These are phyloP conservation scores for Lentinula detonsa DNA, from an alignment of 768 basidiomycete genomes.

Conservation along the genomic window DNA sequence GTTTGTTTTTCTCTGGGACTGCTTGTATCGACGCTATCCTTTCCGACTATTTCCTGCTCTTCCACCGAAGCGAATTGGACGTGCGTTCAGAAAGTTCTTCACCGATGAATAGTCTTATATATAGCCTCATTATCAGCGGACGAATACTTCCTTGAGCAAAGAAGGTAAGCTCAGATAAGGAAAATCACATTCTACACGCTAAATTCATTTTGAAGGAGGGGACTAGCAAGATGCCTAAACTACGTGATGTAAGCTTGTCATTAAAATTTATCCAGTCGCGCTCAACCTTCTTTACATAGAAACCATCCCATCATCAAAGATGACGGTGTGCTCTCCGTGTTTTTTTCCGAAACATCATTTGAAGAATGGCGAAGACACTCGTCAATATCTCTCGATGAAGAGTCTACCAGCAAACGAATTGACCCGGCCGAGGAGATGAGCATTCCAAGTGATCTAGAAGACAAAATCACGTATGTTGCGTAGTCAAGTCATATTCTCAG, in stretches of 20 bases:
- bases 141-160: constrained; percentile 85
- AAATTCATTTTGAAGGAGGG: constrained; percentile 45
- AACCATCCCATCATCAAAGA: constrained; percentile 92
- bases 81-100: constrained; percentile 37
- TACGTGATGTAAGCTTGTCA: constrained; percentile 58
- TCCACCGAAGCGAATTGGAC: constrained; percentile 90
- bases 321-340: constrained; percentile 76
- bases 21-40: constrained; percentile 80
- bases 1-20: constrained; percentile 88
- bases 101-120: constrained; percentile 9
- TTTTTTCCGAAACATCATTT: constrained; percentile 79
- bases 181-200: background rate
- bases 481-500: background rate
- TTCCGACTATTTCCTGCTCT: constrained; percentile 84
- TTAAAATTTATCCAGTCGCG: background rate
- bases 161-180: constrained; percentile 45
- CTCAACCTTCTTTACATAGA: constrained; percentile 24
- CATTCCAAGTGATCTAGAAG: constrained; percentile 88
- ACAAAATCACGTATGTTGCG: constrained; percentile 67
- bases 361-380: constrained; percentile 85
- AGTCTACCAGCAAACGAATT: constrained; percentile 72
- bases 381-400: constrained; percentile 77
- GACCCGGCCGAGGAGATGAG: constrained; percentile 85
- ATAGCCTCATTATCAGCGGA: constrained; percentile 49
- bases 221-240: constrained; percentile 72